Evolutionary conservation across 2,329 filamentous ascomycete species (phyloP).

Genomic region (Fusarium domesticum): DNA sequence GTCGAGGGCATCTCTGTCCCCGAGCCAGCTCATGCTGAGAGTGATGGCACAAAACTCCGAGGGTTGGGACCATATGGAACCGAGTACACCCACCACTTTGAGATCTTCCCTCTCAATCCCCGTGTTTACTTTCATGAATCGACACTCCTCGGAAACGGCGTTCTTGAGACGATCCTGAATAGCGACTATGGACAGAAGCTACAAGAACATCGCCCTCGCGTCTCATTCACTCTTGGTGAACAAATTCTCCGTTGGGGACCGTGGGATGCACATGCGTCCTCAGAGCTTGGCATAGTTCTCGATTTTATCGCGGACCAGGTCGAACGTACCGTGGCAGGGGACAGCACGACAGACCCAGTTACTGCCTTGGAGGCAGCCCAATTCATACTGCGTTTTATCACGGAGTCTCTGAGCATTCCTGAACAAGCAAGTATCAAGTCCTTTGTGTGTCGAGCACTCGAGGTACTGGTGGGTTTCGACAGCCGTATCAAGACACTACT

Average conservation of each 20-base stretch:
- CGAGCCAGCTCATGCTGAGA: constrained; percentile 11
- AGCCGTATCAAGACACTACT: constrained; percentile 27
- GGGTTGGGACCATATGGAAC: constrained; percentile 61
- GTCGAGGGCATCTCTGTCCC: constrained; percentile 5
- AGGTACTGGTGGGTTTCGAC: constrained; percentile 43
- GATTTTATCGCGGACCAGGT: constrained; percentile 55
- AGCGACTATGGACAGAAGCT: constrained; percentile 30
- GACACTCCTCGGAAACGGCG: constrained; percentile 56
- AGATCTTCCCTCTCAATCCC: constrained; percentile 55
- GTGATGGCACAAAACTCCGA: constrained; percentile 35
- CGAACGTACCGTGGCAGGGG: constrained; percentile 12
- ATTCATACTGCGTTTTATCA: constrained; percentile 50
- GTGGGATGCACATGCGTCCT: constrained; percentile 59
- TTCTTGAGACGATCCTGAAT: constrained; percentile 41
- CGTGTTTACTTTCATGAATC: constrained; percentile 58
- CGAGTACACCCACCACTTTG: constrained; percentile 60
- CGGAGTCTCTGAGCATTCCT: constrained; percentile 41
- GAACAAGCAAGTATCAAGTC: constrained; percentile 35
- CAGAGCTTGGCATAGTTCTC: constrained; percentile 59
- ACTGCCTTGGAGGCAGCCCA: constrained; percentile 33
- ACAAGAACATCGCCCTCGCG: constrained; percentile 31
- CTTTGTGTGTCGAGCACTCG: constrained; percentile 44
- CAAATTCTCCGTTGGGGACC: constrained; percentile 51
- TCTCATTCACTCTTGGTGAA: constrained; percentile 46
- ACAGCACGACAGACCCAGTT: constrained; percentile 10